Percentiles rank a stretch among this genome's conserved stretches.
Evolutionary conservation across 2,329 filamentous ascomycete genomes (phyloP).

Genomic region (Sclerotinia sclerotiorum): DNA sequence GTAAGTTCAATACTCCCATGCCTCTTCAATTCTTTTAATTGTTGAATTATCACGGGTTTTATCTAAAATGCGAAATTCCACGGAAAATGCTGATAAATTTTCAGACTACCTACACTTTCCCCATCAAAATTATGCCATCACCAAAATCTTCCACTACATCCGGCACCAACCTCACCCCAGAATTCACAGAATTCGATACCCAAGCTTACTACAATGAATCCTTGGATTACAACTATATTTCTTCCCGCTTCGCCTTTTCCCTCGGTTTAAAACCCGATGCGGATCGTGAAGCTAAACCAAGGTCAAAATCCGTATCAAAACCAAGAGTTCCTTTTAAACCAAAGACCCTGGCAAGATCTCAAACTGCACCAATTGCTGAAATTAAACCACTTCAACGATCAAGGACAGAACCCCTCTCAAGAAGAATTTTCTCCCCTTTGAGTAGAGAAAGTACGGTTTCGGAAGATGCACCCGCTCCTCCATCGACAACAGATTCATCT

Average conservation of each 20-base stretch:
- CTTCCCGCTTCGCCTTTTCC: conserved; percentile 12
- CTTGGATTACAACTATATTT: conserved; percentile 21
- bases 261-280: conserved; percentile 16
- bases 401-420: conserved; percentile 4
- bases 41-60: not conserved
- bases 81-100: not conserved
- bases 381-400: conserved; percentile 11
- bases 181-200: conserved; percentile 15
- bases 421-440: conserved; percentile 7
- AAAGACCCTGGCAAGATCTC: conserved; percentile 11
- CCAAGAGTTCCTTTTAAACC: conserved; percentile 12
- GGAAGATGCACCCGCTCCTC: not conserved
- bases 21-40: not conserved
- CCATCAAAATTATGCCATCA: conserved; percentile 21
- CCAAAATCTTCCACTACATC: conserved; percentile 10
- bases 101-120: conserved; percentile 21
- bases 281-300: conserved; percentile 7
- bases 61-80: not conserved
- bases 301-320: conserved; percentile 15
- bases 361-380: conserved; percentile 11
- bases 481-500: not conserved
- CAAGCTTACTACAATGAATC: conserved; percentile 22
- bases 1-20: not conserved
- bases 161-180: conserved; percentile 2
- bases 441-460: not conserved